Conservation (phyloP, 2,329 filamentous ascomycete species). For the Talaromyces sp. region DNA sequence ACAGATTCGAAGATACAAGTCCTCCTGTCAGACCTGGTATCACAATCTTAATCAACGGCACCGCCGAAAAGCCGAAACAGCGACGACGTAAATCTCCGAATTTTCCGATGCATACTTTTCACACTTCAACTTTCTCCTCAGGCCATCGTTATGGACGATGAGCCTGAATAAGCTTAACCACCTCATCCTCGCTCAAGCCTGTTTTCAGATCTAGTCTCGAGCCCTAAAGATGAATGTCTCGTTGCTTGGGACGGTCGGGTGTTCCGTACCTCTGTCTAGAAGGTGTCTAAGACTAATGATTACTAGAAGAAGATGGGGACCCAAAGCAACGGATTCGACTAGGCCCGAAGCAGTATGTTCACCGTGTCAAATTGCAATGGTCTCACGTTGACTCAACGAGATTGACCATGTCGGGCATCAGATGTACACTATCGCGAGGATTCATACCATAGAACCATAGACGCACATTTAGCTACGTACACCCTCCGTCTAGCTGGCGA, state of each 20-base stretch:
- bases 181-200: background rate
- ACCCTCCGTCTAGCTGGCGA: background rate
- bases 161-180: background rate
- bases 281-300: too few relatives aligned
- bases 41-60: background rate
- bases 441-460: too few relatives aligned
- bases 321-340: conserved; percentile 2
- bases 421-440: background rate
- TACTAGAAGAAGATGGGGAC: background rate
- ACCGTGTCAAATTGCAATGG: background rate
- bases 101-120: background rate
- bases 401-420: too few relatives aligned
- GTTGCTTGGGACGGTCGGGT: background rate
- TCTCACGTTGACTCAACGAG: background rate
- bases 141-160: background rate
- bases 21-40: background rate
- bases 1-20: background rate
- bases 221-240: background rate
- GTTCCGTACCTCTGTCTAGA: background rate
- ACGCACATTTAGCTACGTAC: too few relatives aligned
- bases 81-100: background rate
- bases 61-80: background rate
- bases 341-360: background rate
- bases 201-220: background rate
- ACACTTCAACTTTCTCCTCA: background rate